Percentiles rank a stretch among this genome's conserved stretches.
These are phyloP conservation scores for Xanthoceras sorbifolium DNA, from an alignment of 345 rosid genomes.

Conservation along the genomic window DNA sequence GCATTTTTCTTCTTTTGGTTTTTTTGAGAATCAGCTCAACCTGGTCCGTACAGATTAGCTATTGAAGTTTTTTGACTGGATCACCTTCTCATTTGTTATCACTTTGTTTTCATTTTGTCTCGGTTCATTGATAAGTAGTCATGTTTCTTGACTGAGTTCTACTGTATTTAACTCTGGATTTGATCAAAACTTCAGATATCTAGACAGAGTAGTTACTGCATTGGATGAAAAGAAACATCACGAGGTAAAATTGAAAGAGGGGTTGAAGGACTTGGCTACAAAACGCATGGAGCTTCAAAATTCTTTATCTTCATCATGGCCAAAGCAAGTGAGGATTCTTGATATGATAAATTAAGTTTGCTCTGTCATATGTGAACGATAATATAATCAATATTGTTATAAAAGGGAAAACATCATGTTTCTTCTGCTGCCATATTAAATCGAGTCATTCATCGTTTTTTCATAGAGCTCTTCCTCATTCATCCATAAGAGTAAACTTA, in stretches of 20 bases:
- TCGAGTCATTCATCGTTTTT: background rate
- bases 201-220: slow-evolving; percentile 77
- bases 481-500: no score
- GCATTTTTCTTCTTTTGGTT: background rate
- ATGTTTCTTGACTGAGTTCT: background rate
- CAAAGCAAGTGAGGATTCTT: slow-evolving; percentile 67
- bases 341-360: background rate
- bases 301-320: slow-evolving; percentile 88
- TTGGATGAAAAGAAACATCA: slow-evolving; percentile 91
- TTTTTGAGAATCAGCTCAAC: background rate
- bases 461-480: no score
- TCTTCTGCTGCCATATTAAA: background rate
- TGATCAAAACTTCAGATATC: slow-evolving; percentile 54
- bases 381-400: background rate
- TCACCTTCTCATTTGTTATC: background rate
- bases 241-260: slow-evolving; percentile 75
- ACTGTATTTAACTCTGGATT: background rate
- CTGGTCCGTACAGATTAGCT: background rate
- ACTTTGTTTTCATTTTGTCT: background rate
- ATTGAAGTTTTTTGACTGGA: background rate
- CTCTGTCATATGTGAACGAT: background rate
- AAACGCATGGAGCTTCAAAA: slow-evolving; percentile 93
- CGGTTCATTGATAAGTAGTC: background rate
- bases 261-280: slow-evolving; percentile 73
- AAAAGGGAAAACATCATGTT: background rate